Conservation (phyloP, 2,329 filamentous ascomycete species). For the Acarospora socialis region DNA sequence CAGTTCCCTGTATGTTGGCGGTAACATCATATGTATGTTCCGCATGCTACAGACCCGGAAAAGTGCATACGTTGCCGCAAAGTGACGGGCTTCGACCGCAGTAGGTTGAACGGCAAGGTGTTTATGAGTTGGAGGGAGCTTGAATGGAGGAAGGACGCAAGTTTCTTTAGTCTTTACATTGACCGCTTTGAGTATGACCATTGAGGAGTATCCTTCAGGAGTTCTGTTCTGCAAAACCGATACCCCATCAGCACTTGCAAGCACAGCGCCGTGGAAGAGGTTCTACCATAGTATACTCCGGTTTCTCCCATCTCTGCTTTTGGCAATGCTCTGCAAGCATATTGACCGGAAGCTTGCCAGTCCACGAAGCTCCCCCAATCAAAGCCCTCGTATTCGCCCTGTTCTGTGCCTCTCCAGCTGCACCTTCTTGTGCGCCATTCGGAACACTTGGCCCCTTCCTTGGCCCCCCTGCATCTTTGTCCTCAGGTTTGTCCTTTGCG, state of each 20-base stretch:
- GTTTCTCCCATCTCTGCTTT: constrained; percentile 88
- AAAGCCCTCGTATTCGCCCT: constrained; percentile 55
- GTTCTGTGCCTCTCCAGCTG: constrained; percentile 29
- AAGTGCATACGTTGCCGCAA: constrained; percentile 79
- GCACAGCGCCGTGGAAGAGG: constrained; percentile 2
- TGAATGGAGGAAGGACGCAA: constrained; percentile 64
- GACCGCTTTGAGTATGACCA: constrained; percentile 58
- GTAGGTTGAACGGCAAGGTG: constrained; percentile 63
- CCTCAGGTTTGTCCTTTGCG: constrained; percentile 11
- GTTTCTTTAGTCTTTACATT: constrained; percentile 74
- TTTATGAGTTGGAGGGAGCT: constrained; percentile 61
- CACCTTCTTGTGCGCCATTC: constrained; percentile 16
- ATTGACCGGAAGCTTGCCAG: constrained; percentile 88
- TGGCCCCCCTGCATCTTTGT: constrained; percentile 12
- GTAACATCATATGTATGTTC: constrained; percentile 88
- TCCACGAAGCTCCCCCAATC: constrained; percentile 93
- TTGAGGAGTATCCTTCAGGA: constrained; percentile 60
- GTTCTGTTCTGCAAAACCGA: constrained; percentile 42
- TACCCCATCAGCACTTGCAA: background rate
- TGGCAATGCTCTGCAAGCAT: constrained; percentile 88
- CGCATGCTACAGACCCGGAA: constrained; percentile 91
- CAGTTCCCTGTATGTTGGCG: constrained; percentile 72
- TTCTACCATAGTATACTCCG: constrained; percentile 70
- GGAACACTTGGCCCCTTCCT: too few species aligned
- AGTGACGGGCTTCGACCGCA: constrained; percentile 80